Evolutionary conservation across 108 stramenopile genomes (phyloP).

Genomic region (Mediolabrus comicus): DNA sequence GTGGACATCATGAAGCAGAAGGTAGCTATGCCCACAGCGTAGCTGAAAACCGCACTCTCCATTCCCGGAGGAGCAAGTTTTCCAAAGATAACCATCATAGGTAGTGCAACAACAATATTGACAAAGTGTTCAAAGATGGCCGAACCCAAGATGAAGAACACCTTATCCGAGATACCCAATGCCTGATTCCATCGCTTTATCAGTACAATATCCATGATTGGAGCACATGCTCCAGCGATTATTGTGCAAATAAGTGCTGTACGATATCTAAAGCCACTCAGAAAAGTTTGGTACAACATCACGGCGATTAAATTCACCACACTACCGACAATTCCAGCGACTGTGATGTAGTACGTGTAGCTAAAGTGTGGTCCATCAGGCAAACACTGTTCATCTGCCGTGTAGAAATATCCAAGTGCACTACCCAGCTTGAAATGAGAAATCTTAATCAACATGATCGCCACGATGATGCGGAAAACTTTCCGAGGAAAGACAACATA

Average conservation of each 20-base stretch:
- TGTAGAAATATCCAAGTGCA: slow-evolving; percentile 41
- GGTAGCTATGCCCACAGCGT: slow-evolving; percentile 40
- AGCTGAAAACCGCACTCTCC: slow-evolving; percentile 48
- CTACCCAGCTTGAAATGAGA: slow-evolving; percentile 20
- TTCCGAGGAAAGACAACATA: slow-evolving; percentile 21
- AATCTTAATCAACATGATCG: slow-evolving; percentile 27
- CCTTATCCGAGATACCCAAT: slow-evolving; percentile 35
- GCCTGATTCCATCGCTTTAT: slow-evolving; percentile 37
- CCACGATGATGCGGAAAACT: slow-evolving; percentile 26
- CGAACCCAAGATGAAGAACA: slow-evolving; percentile 46
- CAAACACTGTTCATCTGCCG: slow-evolving; percentile 32
- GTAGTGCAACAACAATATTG: slow-evolving; percentile 22
- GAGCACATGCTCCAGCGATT: slow-evolving; percentile 26
- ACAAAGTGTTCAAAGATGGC: slow-evolving; percentile 46
- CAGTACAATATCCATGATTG: slow-evolving; percentile 40
- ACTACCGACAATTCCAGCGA: slow-evolving; percentile 39
- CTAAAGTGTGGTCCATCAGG: slow-evolving; percentile 42
- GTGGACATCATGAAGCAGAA: slow-evolving; percentile 33
- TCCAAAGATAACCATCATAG: slow-evolving; percentile 37
- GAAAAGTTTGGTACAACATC: slow-evolving; percentile 29
- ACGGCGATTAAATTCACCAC: slow-evolving; percentile 39
- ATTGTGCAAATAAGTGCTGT: slow-evolving; percentile 43
- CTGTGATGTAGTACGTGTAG: slow-evolving; percentile 49
- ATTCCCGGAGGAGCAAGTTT: slow-evolving; percentile 41
- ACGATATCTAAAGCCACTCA: slow-evolving; percentile 33